Percentiles rank a stretch among this genome's conserved stretches.
Evolutionary conservation across 1,139 yeast genomes (phyloP).

Genomic region (Pichia norvegensis): DNA sequence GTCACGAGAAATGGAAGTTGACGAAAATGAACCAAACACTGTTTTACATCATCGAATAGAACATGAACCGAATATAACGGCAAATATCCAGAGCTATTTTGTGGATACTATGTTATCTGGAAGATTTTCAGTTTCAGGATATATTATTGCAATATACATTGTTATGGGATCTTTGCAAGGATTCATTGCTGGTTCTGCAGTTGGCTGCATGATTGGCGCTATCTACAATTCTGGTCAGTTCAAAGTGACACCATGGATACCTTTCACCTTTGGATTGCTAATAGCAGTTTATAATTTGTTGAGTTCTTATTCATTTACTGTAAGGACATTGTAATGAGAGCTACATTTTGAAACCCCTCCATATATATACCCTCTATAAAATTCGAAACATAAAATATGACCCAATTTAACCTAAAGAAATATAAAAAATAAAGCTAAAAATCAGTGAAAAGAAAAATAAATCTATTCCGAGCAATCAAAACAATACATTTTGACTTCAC

Average conservation of each 20-base stretch:
- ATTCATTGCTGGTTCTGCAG: conserved; percentile 60
- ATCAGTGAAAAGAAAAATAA: neutral
- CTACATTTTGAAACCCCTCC: no score
- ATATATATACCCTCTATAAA: neutral
- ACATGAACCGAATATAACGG: conserved; percentile 1
- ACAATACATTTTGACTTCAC: conserved; percentile 72
- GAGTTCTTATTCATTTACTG: conserved; percentile 52
- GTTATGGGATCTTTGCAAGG: conserved; percentile 58
- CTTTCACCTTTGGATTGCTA: conserved; percentile 69
- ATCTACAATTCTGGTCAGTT: conserved; percentile 71
- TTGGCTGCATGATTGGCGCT: conserved; percentile 61
- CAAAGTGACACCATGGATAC: conserved; percentile 91
- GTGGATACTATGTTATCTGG: conserved; percentile 7
- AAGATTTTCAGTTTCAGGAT: conserved; percentile 11
- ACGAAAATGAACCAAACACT: neutral
- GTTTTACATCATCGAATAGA: conserved; percentile 4
- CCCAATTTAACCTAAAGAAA: neutral
- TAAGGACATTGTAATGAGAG: conserved; percentile 27
- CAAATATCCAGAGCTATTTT: conserved; percentile 8
- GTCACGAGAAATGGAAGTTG: neutral
- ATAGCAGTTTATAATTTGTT: conserved; percentile 59
- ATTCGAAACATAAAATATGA: neutral
- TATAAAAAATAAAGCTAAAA: neutral
- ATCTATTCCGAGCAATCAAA: conserved; percentile 40
- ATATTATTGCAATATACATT: conserved; percentile 36